Evolutionary conservation across 1,139 yeast genomes (phyloP).

Genomic region (Suhomyces anneliseae): DNA sequence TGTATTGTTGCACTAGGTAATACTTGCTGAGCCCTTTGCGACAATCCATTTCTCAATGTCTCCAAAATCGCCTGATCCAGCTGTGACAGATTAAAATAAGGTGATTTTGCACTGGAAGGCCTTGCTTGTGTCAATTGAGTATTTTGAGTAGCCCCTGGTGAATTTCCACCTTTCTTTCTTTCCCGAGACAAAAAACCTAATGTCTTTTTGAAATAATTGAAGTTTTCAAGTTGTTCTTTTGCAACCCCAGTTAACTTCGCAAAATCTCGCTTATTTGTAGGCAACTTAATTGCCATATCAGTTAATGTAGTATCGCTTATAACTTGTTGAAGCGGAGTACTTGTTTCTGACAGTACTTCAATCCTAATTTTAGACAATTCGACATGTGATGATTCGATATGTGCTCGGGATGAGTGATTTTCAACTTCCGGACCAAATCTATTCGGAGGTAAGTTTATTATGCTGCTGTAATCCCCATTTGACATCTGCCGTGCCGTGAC

Average conservation of each 20-base stretch:
- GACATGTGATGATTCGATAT: slow-evolving; percentile 39
- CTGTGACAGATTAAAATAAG: slow-evolving; percentile 14
- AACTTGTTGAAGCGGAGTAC: slow-evolving; percentile 41
- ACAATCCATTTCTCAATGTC: slow-evolving; percentile 9
- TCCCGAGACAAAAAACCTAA: slow-evolving; percentile 39
- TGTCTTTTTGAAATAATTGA: slow-evolving; percentile 45
- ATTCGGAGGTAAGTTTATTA: slow-evolving; percentile 21
- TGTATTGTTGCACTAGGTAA: slow-evolving; percentile 9
- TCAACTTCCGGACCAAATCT: slow-evolving; percentile 13
- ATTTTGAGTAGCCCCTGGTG: slow-evolving; percentile 6
- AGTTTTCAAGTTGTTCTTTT: slow-evolving; percentile 43
- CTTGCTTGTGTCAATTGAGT: neutral
- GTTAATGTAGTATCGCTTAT: slow-evolving; percentile 51
- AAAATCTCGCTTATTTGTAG: slow-evolving; percentile 55
- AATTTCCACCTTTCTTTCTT: slow-evolving; percentile 20
- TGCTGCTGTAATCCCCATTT: slow-evolving; percentile 15
- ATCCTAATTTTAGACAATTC: slow-evolving; percentile 48
- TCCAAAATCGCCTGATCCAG: slow-evolving; percentile 13
- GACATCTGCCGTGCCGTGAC: slow-evolving; percentile 29
- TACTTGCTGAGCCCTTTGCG: slow-evolving; percentile 6
- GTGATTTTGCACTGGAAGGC: slow-evolving; percentile 5
- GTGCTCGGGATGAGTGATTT: slow-evolving; percentile 22
- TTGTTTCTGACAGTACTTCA: slow-evolving; percentile 43
- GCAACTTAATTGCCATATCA: slow-evolving; percentile 57
- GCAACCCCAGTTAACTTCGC: slow-evolving; percentile 40